Percentiles rank a stretch among this genome's conserved stretches.
Conservation (phyloP, 192 early-diverging fungal species). For the Dimargaris xerosporica region DNA sequence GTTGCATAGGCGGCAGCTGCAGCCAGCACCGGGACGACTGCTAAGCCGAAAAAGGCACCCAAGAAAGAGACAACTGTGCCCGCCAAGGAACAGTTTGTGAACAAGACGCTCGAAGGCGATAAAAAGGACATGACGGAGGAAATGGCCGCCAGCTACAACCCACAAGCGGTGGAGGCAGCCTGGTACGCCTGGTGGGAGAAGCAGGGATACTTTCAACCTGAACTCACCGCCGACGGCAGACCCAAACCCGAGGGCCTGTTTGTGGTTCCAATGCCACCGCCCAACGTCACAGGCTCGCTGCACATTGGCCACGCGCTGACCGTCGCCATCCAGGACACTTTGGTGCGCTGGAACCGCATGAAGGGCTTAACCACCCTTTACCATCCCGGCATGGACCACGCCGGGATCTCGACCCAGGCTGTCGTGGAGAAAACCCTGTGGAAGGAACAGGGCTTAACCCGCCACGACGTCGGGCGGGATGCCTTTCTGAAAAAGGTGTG, state of each 20-base stretch:
- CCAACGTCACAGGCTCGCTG: conserved; percentile 96
- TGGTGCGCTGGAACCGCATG: conserved; percentile 97
- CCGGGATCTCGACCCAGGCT: conserved; percentile 91
- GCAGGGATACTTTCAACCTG: conserved; percentile 78
- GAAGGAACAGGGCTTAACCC: conserved; percentile 66
- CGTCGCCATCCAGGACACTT: conserved; percentile 83
- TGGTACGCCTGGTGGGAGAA: conserved; percentile 99
- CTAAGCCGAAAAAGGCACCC: conserved; percentile 33
- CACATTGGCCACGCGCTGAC: conserved; percentile 93
- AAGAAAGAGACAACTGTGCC: conserved; percentile 29
- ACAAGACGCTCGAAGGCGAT: conserved; percentile 71
- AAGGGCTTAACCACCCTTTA: conserved; percentile 86
- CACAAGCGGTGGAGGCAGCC: conserved; percentile 76
- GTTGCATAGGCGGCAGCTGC: conserved; percentile 9
- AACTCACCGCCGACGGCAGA: conserved; percentile 52
- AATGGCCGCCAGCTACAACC: conserved; percentile 75
- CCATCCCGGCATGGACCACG: conserved; percentile 92
- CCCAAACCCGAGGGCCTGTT: conserved; percentile 62
- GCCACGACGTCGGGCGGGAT: conserved; percentile 89
- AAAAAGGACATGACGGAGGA: conserved; percentile 67
- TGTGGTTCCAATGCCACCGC: conserved; percentile 91
- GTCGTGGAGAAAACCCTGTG: conserved; percentile 94
- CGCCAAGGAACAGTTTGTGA: conserved; percentile 46
- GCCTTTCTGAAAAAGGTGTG: conserved; percentile 76
- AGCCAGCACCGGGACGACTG: too few species aligned